phyloP scores from a whole-genome alignment of 148 eudicot species.

The Vaccinium darrowii region DNA sequence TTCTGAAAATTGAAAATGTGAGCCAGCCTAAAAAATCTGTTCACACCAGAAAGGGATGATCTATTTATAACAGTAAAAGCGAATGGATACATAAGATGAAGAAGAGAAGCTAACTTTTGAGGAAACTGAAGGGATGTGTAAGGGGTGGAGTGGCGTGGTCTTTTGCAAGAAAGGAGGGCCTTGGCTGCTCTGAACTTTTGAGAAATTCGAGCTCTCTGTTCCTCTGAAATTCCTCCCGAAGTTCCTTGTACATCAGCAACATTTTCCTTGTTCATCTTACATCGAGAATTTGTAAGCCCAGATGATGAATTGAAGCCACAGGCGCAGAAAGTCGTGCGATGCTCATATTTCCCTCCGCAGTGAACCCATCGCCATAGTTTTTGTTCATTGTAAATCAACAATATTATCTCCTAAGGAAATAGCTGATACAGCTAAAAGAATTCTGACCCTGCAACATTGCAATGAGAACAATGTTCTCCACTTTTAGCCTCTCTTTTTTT shows the following conservation, averaged over 20 bases:
- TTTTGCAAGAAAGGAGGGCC: slow-evolving; percentile 72
- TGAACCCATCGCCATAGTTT: too few relatives aligned
- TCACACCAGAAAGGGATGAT: too few relatives aligned
- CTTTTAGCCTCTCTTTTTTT: too few relatives aligned
- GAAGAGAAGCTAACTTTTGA: slow-evolving; percentile 18
- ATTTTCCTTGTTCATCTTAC: slow-evolving; percentile 35
- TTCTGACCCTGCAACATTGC: too few relatives aligned
- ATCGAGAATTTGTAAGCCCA: not conserved
- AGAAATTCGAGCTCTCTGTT: slow-evolving; percentile 74
- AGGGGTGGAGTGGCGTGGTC: slow-evolving; percentile 35
- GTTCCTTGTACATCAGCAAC: not conserved
- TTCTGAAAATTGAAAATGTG: too few relatives aligned
- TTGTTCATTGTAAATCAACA: too few relatives aligned
- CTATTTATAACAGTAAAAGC: too few relatives aligned
- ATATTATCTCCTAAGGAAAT: too few relatives aligned
- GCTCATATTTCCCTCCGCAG: not conserved
- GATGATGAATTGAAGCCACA: not conserved
- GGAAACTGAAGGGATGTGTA: slow-evolving; percentile 19
- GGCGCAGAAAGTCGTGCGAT: not conserved
- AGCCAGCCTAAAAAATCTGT: too few relatives aligned
- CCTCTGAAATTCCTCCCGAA: slow-evolving; percentile 44
- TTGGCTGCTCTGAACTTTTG: slow-evolving; percentile 75
- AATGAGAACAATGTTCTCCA: too few relatives aligned
- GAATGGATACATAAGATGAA: not conserved
- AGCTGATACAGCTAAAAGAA: too few relatives aligned